Conservation (phyloP, 148 eudicot species). For the Fagopyrum homotropicum region DNA sequence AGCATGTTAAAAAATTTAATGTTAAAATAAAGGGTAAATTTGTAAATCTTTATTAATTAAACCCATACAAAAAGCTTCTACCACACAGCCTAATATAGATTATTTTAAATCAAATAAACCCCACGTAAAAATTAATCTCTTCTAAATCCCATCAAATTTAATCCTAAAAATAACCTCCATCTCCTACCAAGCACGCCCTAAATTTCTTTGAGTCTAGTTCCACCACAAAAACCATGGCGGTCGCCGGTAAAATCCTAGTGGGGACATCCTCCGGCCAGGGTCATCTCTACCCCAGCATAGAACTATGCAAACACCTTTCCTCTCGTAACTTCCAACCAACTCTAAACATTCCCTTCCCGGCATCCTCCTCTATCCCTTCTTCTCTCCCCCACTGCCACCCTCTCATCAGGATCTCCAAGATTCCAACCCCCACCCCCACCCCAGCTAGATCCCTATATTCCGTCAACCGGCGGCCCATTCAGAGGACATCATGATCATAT, state of each 20-base stretch:
- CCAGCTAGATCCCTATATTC: conserved; percentile 2
- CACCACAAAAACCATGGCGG: conserved; percentile 15
- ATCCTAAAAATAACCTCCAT: too few relatives aligned
- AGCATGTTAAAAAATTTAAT: too few relatives aligned
- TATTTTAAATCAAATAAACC: too few relatives aligned
- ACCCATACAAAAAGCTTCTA: too few relatives aligned
- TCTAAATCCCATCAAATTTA: too few relatives aligned
- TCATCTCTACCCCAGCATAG: conserved; percentile 47
- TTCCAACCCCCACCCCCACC: conserved; percentile 26
- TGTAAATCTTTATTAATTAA: too few relatives aligned
- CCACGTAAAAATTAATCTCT: too few relatives aligned
- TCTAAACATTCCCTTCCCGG: conserved; percentile 33
- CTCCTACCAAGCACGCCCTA: too few relatives aligned
- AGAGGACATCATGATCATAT: conserved; percentile 19
- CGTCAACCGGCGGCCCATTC: conserved; percentile 16
- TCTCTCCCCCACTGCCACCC: conserved; percentile 30
- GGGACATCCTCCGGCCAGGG: conserved; percentile 36
- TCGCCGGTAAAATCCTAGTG: conserved; percentile 13
- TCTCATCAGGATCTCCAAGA: conserved; percentile 24
- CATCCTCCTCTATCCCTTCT: conserved; percentile 45
- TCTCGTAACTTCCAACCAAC: conserved; percentile 26
- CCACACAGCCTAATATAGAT: too few relatives aligned
- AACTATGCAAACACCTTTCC: conserved; percentile 43
- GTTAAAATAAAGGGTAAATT: too few relatives aligned
- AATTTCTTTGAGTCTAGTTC: too few relatives aligned